Base-by-base conservation (phyloP, 1,139 yeast genomes). In the Blastobotrys capitulatus region DNA sequence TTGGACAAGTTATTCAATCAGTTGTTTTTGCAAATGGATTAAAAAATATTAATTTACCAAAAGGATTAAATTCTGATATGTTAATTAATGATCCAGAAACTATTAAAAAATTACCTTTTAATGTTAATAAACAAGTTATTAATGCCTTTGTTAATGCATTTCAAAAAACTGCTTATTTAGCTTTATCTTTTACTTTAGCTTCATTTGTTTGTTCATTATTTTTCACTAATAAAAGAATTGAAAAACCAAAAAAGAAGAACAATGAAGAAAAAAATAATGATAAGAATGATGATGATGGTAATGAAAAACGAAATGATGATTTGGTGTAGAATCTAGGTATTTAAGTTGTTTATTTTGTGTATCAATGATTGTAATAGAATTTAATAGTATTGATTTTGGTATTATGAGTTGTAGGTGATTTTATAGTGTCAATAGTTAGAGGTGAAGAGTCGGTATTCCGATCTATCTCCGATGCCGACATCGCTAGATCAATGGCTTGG, bases 1-100 rank as follows among this genome's bases (percentile, higher is more conserved):
- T 79, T 18, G 75, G 77, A 1, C 82, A 78, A 58, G 64, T 78
- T 20, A 68, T 80, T 27, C 75, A 73, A 55, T 63, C 67, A 13
- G 61, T 68, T 5, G 60, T 67, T 3, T 54, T 66, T n/a, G 59
- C 44, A 8, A 20, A 38, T 15, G 25, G 16, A 3, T 26, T 50
- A n/a, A 16, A 35, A 8, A 34, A 45, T 29, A 35, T 51, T 19
- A 18, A 40, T n/a, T 25, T 55, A 3, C 59, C 60, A 8, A 18
- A 47, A 12, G 38, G 39, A 10, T 29, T 47, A 8, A 51, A 53
- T 26, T 31, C 54, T 6, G 38, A 34, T 22, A 41, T 44, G 16
- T 49, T 54, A 19, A 48, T 58, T 42, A 56, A 57, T 46, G 46
- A 52, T 4, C 62, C 62, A 5, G 56, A 52, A 12, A 37, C 50